These are phyloP conservation scores for Cichorium intybus DNA, from an alignment of 140 eudicot species.

Conservation along the genomic window DNA sequence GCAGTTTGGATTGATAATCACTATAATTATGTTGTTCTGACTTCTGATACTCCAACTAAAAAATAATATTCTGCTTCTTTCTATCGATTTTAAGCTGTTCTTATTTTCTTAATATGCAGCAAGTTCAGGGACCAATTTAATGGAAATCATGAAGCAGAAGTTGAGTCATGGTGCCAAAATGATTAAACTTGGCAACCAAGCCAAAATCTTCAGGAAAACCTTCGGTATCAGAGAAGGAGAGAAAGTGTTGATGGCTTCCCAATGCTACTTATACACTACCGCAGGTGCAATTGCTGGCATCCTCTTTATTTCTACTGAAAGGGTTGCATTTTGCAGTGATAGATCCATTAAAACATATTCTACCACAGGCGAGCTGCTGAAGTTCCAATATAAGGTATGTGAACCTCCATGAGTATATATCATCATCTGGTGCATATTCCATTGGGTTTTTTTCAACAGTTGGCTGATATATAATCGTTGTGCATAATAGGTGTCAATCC, in stretches of 20 bases:
- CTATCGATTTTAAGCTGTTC: background rate
- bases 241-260: conserved; percentile 35
- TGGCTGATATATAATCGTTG: no score
- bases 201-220: conserved; percentile 28
- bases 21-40: background rate
- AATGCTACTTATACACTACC: conserved; percentile 44
- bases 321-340: no score
- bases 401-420: no score
- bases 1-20: background rate
- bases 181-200: conserved; percentile 29
- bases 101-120: conserved; percentile 10
- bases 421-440: no score
- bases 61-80: background rate
- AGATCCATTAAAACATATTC: no score
- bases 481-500: no score
- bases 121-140: conserved; percentile 28
- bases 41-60: background rate
- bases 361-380: no score
- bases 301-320: no score
- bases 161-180: conserved; percentile 44
- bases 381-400: no score
- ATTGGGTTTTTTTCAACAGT: no score
- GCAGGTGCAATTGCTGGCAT: no score
- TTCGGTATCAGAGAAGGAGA: conserved; percentile 36
- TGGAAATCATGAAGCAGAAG: conserved; percentile 40